Conservation (phyloP, 2,329 filamentous ascomycete genomes). For the Hypoxylon sp. region DNA sequence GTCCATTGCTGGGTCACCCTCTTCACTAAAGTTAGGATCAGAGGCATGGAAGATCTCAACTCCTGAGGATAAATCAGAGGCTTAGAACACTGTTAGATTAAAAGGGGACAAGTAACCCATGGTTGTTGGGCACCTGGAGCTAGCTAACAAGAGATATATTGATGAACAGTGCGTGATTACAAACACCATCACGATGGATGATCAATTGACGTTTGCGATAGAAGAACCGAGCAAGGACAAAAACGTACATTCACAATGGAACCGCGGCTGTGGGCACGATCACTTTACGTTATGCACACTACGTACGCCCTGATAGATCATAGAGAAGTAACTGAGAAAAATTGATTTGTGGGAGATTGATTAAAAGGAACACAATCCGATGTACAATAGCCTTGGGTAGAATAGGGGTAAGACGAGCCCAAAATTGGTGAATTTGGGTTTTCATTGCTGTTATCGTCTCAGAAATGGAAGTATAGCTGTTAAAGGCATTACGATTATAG, state of each 20-base stretch:
- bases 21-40: neutral
- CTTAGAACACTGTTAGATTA: neutral
- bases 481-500: too few relatives aligned
- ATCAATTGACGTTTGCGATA: neutral
- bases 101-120: neutral
- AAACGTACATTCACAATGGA: too few relatives aligned
- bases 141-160: neutral
- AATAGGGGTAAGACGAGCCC: neutral
- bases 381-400: neutral
- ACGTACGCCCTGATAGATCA: neutral
- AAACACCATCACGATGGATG: neutral
- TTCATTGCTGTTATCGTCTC: neutral
- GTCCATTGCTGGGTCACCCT: slow-evolving; percentile 22
- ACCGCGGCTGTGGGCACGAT: too few relatives aligned
- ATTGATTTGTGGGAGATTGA: neutral
- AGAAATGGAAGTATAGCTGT: too few relatives aligned
- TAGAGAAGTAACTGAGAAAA: neutral
- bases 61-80: neutral
- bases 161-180: neutral
- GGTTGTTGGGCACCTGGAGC: neutral
- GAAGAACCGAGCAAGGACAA: neutral
- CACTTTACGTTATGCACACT: too few relatives aligned
- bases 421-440: neutral
- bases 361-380: neutral
- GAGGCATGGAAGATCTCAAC: neutral